Evolutionary conservation across 2,329 filamentous ascomycete species (phyloP).

Genomic region (Claviceps sp.): DNA sequence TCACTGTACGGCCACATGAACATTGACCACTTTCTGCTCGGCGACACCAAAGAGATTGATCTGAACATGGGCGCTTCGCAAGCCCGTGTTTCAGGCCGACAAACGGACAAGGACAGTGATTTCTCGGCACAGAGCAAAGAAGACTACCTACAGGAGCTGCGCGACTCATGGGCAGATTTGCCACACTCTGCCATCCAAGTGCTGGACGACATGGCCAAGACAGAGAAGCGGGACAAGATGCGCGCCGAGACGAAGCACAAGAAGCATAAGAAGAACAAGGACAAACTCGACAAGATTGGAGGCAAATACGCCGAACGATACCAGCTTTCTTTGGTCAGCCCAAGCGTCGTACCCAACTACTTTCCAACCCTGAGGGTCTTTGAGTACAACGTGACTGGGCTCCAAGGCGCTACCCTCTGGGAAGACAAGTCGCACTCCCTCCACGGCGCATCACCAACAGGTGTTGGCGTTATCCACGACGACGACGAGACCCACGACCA

Average conservation of each 20-base stretch:
- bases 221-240: constrained; percentile 10
- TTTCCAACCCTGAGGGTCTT: constrained; percentile 82
- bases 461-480: background rate
- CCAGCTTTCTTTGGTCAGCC: constrained; percentile 64
- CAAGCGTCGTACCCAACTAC: constrained; percentile 86
- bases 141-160: constrained; percentile 66
- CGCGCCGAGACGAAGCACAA: constrained; percentile 14
- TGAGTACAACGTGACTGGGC: constrained; percentile 79
- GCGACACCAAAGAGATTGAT: constrained; percentile 68
- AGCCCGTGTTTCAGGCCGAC: background rate
- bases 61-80: constrained; percentile 30
- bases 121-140: constrained; percentile 47
- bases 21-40: constrained; percentile 89
- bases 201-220: constrained; percentile 7
- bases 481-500: constrained; percentile 7
- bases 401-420: constrained; percentile 46
- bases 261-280: constrained; percentile 29
- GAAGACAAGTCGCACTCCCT: constrained; percentile 16
- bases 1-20: constrained; percentile 94
- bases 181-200: constrained; percentile 35
- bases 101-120: constrained; percentile 29
- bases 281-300: constrained; percentile 51
- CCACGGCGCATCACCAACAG: background rate
- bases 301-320: constrained; percentile 78
- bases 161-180: constrained; percentile 64